phyloP scores from a whole-genome alignment of 352 stramenopile species.

The Aphanomyces cochlioides region DNA sequence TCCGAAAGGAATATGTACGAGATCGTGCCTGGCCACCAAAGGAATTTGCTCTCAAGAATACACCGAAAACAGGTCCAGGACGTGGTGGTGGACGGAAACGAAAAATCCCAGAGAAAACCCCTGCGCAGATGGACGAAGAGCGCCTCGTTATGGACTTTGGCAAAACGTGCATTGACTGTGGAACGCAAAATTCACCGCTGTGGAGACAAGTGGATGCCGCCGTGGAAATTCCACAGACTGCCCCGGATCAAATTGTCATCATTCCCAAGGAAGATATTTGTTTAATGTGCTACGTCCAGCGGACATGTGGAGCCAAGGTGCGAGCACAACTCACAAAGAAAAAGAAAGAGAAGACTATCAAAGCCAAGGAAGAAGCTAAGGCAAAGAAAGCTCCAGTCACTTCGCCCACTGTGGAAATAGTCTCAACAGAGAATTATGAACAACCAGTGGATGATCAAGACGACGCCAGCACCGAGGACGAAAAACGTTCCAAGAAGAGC shows the following conservation, averaged over 20 bases:
- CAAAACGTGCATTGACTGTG: conserved; percentile 16
- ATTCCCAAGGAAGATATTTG: conserved; percentile 50
- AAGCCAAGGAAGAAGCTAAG: conserved; percentile 15
- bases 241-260: conserved; percentile 15
- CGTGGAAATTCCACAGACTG: conserved; percentile 1
- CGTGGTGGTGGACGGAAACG: conserved; percentile 43
- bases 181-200: conserved; percentile 8
- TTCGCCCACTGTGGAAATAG: neutral
- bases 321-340: conserved; percentile 14
- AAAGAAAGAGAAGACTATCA: conserved; percentile 16
- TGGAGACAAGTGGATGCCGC: conserved; percentile 29
- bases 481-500: conserved; percentile 25
- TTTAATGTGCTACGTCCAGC: conserved; percentile 65
- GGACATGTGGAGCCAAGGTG: conserved; percentile 12
- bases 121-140: conserved; percentile 27
- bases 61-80: conserved; percentile 49
- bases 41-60: conserved; percentile 65
- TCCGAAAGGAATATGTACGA: conserved; percentile 37
- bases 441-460: neutral
- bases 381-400: conserved; percentile 2
- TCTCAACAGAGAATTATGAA: neutral
- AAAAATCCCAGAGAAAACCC: conserved; percentile 28
- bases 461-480: neutral
- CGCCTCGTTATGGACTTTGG: conserved; percentile 14
- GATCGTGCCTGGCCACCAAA: conserved; percentile 69